Evolutionary conservation across 2,329 filamentous ascomycete species (phyloP), one percentile per base, ranked within the genome.

Genomic region (Fusarium equiseti): DNA sequence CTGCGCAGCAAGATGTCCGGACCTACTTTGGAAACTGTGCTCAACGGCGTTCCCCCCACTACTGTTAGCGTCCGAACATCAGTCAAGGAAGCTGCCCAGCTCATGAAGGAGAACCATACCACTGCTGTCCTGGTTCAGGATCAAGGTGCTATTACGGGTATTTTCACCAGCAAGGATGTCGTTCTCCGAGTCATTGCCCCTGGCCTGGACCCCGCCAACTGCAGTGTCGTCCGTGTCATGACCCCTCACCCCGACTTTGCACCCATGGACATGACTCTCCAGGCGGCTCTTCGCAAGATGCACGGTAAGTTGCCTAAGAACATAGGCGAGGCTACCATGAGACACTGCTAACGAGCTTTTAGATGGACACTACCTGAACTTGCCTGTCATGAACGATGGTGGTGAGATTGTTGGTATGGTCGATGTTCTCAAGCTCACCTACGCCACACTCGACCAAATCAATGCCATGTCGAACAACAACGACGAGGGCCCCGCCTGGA

Each of bases 321-420:
- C 11, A 38, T n/a, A 18, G 35, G 18, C 35, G 35, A 38, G 18
- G 35, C 35, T 22, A 8, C 52, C 27, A 22, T 24, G 12, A 31
- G 43, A 45, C 45, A 26, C 42, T 22, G 59, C 51, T 66, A 70
- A 74, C 53, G 73, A 49, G n/a, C 49, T 32, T 52, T 75, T 71
- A 97, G 95, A 99, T 84, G 96, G 96, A 16, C 96, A 99, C 81
- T 99, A 99, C 81, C 89, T 99, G 59, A 99, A 99, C 81, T 85
- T 99, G 46, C 96, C 96, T 11, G 96, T 99, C 69, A 99, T 99
- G 96, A 98, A 98, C 81, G 94, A 97, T 73, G 88, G 89, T 68
- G 96, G 95, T 71, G 96, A 99, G 82, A 99, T 99, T 78, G 96
- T 99, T 63, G 96, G 96, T 77, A 99, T 99, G 96, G 96, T 99